Conservation (phyloP, 805 yeast species). For the Teunomyces lycoperdinae region DNA sequence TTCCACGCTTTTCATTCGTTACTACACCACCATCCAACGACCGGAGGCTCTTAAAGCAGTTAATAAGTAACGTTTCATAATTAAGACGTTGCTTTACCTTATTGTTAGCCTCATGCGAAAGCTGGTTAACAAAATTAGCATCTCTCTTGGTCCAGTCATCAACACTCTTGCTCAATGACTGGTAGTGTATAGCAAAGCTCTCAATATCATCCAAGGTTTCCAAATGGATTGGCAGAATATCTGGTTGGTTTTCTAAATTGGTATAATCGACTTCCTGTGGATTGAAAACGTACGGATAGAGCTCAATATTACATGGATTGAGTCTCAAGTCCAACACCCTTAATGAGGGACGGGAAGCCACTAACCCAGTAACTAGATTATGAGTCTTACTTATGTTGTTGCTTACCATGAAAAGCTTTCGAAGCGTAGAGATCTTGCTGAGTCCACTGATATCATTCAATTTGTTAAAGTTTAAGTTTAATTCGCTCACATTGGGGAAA, state of each 20-base stretch:
- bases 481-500: slow-evolving; percentile 47
- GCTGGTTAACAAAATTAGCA: slow-evolving; percentile 22
- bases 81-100: slow-evolving; percentile 24
- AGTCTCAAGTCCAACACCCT: slow-evolving; percentile 46
- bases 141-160: slow-evolving; percentile 43
- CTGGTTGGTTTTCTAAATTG: slow-evolving; percentile 10
- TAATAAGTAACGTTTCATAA: slow-evolving; percentile 35
- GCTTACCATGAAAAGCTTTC: slow-evolving; percentile 43
- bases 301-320: slow-evolving; percentile 45
- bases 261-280: slow-evolving; percentile 36
- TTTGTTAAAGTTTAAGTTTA: slow-evolving; percentile 51
- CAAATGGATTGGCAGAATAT: slow-evolving; percentile 38
- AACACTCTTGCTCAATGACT: slow-evolving; percentile 35
- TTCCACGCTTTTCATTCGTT: slow-evolving; percentile 10
- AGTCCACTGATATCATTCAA: slow-evolving; percentile 35
- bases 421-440: slow-evolving; percentile 30
- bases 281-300: slow-evolving; percentile 54
- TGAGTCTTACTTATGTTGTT: slow-evolving; percentile 40
- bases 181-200: slow-evolving; percentile 47
- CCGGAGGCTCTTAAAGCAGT: slow-evolving; percentile 29
- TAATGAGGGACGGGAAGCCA: slow-evolving; percentile 30
- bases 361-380: slow-evolving; percentile 28
- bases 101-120: slow-evolving; percentile 17
- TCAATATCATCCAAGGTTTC: slow-evolving; percentile 52
- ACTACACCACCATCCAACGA: slow-evolving; percentile 37